Conservation (phyloP, 2,329 filamentous ascomycete species). For the Clonostachys byssicola region DNA sequence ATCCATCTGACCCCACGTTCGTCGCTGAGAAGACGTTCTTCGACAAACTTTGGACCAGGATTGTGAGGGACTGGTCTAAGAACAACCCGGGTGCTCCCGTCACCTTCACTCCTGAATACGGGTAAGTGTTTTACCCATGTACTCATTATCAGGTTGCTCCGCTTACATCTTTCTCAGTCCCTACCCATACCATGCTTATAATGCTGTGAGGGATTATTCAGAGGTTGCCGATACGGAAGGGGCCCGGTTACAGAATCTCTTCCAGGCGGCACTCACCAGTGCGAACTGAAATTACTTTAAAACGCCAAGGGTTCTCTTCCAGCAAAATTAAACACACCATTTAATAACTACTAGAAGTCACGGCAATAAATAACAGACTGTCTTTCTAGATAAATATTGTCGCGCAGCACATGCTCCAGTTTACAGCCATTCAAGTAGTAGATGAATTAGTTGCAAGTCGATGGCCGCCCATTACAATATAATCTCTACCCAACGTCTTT, state of each 20-base stretch:
- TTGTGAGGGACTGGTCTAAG: conserved; percentile 5
- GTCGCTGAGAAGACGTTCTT: conserved; percentile 20
- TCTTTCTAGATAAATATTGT: no score
- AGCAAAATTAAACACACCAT: no score
- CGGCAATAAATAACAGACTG: no score
- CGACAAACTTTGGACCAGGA: conserved; percentile 15
- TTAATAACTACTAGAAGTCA: no score
- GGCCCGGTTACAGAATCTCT: conserved; percentile 11
- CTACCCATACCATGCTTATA: conserved; percentile 15
- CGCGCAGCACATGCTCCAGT: no score
- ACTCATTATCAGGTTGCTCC: no score
- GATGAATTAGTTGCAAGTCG: no score
- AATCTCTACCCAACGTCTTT: no score
- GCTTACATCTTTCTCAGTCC: conserved; percentile 6
- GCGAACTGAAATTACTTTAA: no score
- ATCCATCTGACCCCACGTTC: conserved; percentile 21
- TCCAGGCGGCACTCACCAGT: neutral
- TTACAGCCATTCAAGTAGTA: no score
- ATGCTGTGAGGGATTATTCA: conserved; percentile 7
- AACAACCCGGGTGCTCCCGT: neutral
- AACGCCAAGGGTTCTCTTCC: no score
- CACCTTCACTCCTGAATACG: conserved; percentile 3
- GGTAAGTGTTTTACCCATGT: neutral
- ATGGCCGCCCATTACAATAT: no score
- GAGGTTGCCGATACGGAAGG: conserved; percentile 17